Base-by-base conservation (phyloP, 2,329 filamentous ascomycete species). In the Thielaviopsis cerberus region DNA sequence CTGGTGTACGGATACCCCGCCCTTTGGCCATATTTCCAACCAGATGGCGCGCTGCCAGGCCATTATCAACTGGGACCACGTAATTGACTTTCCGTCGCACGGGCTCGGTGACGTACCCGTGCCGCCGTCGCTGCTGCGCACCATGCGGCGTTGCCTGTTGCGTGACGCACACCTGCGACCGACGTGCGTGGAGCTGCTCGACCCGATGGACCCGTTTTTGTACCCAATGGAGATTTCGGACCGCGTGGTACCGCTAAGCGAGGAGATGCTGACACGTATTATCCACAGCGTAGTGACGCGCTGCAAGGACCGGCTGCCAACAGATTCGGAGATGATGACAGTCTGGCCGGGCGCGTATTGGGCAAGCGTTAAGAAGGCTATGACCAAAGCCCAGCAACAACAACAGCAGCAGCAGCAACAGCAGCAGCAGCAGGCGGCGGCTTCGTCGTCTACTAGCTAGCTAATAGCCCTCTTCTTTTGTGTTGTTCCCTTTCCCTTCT, bases 1-100 rank as follows among this genome's bases (percentile, higher is more conserved):
- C 94, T 98, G 86, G 87, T 91, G 0, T 98, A 98, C 67, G 92
- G 92, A n/a, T 78, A 85, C n/a, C n/a, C 86, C 88, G 3, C 92
- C 92, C 0, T 98, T 98, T 66, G 89, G 85, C 15, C 90, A 97
- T 67, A 94, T 98, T 64, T 75, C 81, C 60, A 92, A 91, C 70
- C 87, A 84, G 66, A 87, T 94, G 73, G 82, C 86, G 41, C 83
- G 88, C 23, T 92, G 94, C 68, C 83, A 88, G 69, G 86, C 87
- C 61, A 92, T 94, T 66, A 86, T 89, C 63, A 87, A 91, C 69
- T 86, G 81, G 69, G 77, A 82, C 58, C 81, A 89, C 68, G 69
- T 71, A 5, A 87, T 94, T 65, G 79, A 87, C 58, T 92, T 83
- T 65, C 84, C 84, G 0, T 75, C 81, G 1, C 74, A 77, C 2